These are phyloP conservation scores for Agaricus subrufescens DNA, from an alignment of 768 basidiomycete species.

Conservation along the genomic window DNA sequence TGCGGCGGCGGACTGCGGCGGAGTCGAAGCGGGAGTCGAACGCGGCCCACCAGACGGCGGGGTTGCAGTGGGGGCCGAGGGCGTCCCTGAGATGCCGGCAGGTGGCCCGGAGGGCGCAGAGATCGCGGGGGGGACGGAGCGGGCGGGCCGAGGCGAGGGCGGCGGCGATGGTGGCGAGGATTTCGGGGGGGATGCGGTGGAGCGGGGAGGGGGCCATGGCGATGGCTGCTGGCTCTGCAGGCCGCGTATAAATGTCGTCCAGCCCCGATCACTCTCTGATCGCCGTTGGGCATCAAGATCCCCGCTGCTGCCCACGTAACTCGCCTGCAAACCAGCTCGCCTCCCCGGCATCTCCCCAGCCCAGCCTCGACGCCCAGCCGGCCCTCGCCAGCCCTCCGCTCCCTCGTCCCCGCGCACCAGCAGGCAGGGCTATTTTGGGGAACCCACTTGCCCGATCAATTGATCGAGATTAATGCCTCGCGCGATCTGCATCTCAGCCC, in stretches of 20 bases:
- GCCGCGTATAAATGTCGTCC: no score
- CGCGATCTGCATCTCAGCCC: no score
- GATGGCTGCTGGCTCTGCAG: not conserved
- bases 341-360: not conserved
- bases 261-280: not conserved
- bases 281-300: not conserved
- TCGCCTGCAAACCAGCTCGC: constrained; percentile 4
- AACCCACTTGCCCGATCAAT: no score
- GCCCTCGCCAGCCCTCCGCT: no score
- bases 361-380: no score
- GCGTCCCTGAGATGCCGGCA: constrained; percentile 32
- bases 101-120: constrained; percentile 46
- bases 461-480: no score
- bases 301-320: not conserved
- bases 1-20: constrained; percentile 45
- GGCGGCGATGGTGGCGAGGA: constrained; percentile 49
- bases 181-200: constrained; percentile 32
- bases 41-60: constrained; percentile 46
- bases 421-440: no score
- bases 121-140: constrained; percentile 40
- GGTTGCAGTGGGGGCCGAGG: constrained; percentile 26
- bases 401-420: no score
- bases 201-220: constrained; percentile 15
- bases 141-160: constrained; percentile 42
- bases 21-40: constrained; percentile 56